Conservation (phyloP, 1,139 yeast species). For the Saccharomycopsis crataegensis region DNA sequence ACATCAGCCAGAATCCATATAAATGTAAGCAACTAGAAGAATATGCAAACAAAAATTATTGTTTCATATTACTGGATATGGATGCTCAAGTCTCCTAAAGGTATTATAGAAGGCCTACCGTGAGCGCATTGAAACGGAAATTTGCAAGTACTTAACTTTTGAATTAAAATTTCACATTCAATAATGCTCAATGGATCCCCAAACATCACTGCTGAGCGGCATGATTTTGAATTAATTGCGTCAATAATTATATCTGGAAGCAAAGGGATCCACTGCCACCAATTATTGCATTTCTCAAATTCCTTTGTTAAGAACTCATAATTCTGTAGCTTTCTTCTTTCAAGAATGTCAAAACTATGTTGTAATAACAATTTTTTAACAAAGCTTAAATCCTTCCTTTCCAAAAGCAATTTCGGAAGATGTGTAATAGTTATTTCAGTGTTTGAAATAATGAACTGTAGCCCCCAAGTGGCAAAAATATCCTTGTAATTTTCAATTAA, state of each 20-base stretch:
- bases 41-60: no score
- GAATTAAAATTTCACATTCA: conserved; percentile 42
- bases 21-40: no score
- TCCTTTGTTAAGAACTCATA: conserved; percentile 24
- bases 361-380: conserved; percentile 20
- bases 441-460: conserved; percentile 22
- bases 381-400: conserved; percentile 21
- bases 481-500: conserved; percentile 28
- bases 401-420: conserved; percentile 35
- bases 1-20: no score
- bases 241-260: conserved; percentile 47
- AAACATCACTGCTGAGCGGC: conserved; percentile 67
- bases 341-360: conserved; percentile 36
- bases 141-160: conserved; percentile 38
- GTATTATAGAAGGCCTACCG: conserved; percentile 71
- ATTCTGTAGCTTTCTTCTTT: conserved; percentile 31
- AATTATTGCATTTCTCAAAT: conserved; percentile 18
- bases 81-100: conserved; percentile 33
- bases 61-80: no score
- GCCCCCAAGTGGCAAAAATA: conserved; percentile 40
- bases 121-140: conserved; percentile 82
- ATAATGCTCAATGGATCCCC: conserved; percentile 43
- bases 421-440: conserved; percentile 27
- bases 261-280: conserved; percentile 30
- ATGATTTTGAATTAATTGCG: conserved; percentile 54